Evolutionary conservation across 169 alveolate genomes (phyloP).

Genomic region (Cyclospora cayetanensis): DNA sequence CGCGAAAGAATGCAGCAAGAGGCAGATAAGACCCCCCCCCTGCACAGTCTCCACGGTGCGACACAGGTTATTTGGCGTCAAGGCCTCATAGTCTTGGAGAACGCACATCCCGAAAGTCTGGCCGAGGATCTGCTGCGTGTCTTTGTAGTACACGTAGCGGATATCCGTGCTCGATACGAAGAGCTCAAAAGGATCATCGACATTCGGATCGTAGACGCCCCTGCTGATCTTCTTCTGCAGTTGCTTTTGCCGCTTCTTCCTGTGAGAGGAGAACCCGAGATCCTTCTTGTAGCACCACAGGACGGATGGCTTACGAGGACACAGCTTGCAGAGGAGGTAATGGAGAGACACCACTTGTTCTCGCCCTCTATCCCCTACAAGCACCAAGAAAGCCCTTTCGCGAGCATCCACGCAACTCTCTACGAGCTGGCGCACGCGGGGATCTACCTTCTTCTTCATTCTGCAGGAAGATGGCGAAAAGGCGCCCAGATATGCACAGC

Average conservation of each 20-base stretch:
- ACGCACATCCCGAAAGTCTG: slow-evolving; percentile 96
- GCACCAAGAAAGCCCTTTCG: slow-evolving; percentile 94
- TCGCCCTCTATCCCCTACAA: slow-evolving; percentile 97
- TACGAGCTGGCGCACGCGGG: slow-evolving; percentile 91
- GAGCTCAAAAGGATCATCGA: slow-evolving; percentile 97
- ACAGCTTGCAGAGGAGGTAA: slow-evolving; percentile 76
- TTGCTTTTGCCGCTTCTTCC: slow-evolving; percentile 94
- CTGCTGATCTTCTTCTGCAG: slow-evolving; percentile 92
- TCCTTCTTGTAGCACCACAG: slow-evolving; percentile 99
- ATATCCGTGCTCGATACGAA: slow-evolving; percentile 95
- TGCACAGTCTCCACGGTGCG: slow-evolving; percentile 99
- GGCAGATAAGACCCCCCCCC: slow-evolving; percentile 97
- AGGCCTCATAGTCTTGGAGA: slow-evolving; percentile 98
- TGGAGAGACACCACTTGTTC: slow-evolving; percentile 94
- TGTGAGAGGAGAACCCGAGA: slow-evolving; percentile 97
- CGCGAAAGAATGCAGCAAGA: slow-evolving; percentile 80
- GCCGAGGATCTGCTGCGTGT: slow-evolving; percentile 96
- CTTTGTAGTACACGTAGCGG: slow-evolving; percentile 97
- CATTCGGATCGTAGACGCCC: slow-evolving; percentile 94
- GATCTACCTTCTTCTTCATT: slow-evolving; percentile 97
- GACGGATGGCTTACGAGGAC: slow-evolving; percentile 88
- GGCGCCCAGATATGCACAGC: too few relatives aligned
- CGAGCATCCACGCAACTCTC: slow-evolving; percentile 92
- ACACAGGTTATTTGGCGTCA: slow-evolving; percentile 99
- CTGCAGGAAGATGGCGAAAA: too few relatives aligned